Evolutionary conservation across 257 asterid genomes (phyloP).

Genomic region (Nicotiana undulata): DNA sequence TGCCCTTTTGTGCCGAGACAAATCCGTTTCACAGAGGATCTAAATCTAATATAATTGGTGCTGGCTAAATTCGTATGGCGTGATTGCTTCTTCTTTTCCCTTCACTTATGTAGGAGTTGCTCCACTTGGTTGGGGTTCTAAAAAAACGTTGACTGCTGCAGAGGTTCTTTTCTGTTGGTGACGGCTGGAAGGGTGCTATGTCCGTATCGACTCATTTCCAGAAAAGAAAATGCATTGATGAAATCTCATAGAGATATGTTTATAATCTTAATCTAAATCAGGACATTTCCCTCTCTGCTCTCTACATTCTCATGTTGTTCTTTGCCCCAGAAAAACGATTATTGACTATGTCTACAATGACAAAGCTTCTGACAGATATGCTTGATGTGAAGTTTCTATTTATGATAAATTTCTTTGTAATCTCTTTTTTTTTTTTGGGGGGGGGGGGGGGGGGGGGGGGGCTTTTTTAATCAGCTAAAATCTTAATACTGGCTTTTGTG

Average conservation of each 20-base stretch:
- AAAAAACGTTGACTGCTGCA: background rate
- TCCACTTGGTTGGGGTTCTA: background rate
- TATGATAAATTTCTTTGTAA: background rate
- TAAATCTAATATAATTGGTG: background rate
- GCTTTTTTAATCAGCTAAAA: background rate
- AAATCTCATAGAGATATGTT: background rate
- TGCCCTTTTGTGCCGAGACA: background rate
- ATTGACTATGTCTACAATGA: background rate
- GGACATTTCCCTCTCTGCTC: background rate
- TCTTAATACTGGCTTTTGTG: background rate
- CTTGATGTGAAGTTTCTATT: background rate
- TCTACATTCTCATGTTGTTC: background rate
- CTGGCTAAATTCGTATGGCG: background rate
- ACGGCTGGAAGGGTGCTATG: background rate
- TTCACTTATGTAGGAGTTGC: background rate
- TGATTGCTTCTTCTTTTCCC: background rate
- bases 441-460: too few species aligned
- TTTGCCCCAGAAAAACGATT: background rate
- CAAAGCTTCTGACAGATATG: background rate
- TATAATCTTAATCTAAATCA: background rate
- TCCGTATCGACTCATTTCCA: background rate
- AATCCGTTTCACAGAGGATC: background rate
- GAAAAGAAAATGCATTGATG: background rate
- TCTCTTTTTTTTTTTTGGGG: too few species aligned
- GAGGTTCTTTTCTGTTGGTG: background rate